Evolutionary conservation across 2,329 filamentous ascomycete species (phyloP).

Genomic region (Aspergillus intermedius): DNA sequence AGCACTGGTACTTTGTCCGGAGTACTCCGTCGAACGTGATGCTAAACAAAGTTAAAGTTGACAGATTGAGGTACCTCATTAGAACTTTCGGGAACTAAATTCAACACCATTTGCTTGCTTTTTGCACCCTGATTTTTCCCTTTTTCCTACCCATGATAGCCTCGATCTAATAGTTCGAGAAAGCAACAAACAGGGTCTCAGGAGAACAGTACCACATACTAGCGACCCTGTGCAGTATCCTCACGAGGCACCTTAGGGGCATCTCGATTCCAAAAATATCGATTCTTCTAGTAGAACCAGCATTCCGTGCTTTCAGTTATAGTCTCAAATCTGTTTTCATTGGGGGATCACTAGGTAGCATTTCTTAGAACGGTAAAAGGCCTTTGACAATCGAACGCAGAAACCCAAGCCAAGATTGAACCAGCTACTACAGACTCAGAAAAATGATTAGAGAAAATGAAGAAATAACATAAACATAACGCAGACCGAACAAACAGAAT

Average conservation of each 20-base stretch:
- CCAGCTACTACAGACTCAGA: slow-evolving; percentile 9
- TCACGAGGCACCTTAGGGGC: neutral
- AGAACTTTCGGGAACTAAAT: neutral
- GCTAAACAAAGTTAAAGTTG: neutral
- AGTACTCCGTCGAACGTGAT: too few relatives aligned
- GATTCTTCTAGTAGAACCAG: neutral
- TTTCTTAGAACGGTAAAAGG: slow-evolving; percentile 1
- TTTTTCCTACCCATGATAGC: neutral
- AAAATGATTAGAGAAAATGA: neutral
- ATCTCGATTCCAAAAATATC: neutral
- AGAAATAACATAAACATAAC: too few relatives aligned
- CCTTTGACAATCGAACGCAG: slow-evolving; percentile 7
- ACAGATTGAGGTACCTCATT: neutral
- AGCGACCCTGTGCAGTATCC: too few relatives aligned
- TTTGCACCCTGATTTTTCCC: too few relatives aligned
- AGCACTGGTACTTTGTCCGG: too few relatives aligned
- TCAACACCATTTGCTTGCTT: neutral
- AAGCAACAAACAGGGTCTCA: slow-evolving; percentile 1
- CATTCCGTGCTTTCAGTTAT: neutral
- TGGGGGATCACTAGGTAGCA: neutral
- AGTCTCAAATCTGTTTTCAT: neutral
- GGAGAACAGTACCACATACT: neutral
- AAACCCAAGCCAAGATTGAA: slow-evolving; percentile 12
- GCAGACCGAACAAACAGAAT: slow-evolving; percentile 6
- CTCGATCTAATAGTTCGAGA: slow-evolving; percentile 2